These are phyloP conservation scores for Hebeloma cylindrosporum DNA, from an alignment of 768 basidiomycete genomes.

Conservation along the genomic window DNA sequence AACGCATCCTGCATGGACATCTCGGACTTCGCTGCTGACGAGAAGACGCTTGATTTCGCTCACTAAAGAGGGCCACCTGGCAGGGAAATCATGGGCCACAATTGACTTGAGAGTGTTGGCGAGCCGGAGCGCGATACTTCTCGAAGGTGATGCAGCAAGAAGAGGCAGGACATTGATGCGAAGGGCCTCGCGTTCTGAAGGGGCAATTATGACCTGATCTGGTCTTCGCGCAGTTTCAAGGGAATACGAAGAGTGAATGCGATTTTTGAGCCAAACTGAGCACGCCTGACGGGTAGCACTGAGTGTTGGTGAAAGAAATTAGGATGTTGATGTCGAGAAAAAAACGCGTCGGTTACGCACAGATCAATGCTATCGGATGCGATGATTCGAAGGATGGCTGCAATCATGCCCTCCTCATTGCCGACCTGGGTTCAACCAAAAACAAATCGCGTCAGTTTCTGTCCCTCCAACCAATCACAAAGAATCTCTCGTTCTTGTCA, in stretches of 20 bases:
- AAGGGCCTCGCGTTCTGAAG: slow-evolving; percentile 72
- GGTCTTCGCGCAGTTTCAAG: slow-evolving; percentile 50
- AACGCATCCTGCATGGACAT: slow-evolving; percentile 81
- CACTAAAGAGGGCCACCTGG: slow-evolving; percentile 70
- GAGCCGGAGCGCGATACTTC: slow-evolving; percentile 73
- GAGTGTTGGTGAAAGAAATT: slow-evolving; percentile 5
- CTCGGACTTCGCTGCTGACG: slow-evolving; percentile 58
- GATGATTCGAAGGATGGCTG: slow-evolving; percentile 85
- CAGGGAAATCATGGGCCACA: slow-evolving; percentile 76
- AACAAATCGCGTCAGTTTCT: slow-evolving; percentile 11
- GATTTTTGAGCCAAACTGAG: slow-evolving; percentile 89
- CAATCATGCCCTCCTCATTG: slow-evolving; percentile 77
- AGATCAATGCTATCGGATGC: slow-evolving; percentile 73
- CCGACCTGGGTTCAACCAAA: slow-evolving; percentile 52
- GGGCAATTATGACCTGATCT: slow-evolving; percentile 61
- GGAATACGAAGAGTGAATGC: slow-evolving; percentile 68
- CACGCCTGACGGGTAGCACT: slow-evolving; percentile 85
- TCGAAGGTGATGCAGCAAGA: slow-evolving; percentile 64
- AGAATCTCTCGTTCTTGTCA: neutral
- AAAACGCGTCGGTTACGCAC: slow-evolving; percentile 53
- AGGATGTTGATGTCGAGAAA: slow-evolving; percentile 3
- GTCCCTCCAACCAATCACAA: neutral
- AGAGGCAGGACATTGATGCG: slow-evolving; percentile 66
- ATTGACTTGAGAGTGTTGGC: slow-evolving; percentile 71
- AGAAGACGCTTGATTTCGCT: slow-evolving; percentile 66